These are phyloP conservation scores for Trichosanthes truncata DNA, from an alignment of 306 rosid genomes.

Conservation along the genomic window DNA sequence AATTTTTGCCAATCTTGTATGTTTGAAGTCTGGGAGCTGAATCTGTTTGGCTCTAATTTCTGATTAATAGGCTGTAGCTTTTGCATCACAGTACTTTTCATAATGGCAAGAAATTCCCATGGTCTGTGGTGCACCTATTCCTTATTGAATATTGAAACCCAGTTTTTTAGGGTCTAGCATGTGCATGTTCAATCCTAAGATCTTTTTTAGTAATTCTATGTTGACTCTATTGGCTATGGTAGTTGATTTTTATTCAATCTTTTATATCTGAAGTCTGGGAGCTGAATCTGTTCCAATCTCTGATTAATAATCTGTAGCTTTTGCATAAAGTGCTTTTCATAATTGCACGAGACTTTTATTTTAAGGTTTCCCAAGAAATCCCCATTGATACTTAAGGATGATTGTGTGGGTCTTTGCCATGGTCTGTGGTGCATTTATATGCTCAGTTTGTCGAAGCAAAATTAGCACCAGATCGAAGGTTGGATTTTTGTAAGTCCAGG, in stretches of 20 bases:
- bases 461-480: constrained; percentile 39
- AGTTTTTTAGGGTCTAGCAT: not conserved
- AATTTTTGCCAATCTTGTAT: not conserved
- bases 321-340: constrained; percentile 15
- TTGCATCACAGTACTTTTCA: constrained; percentile 8
- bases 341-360: constrained; percentile 47
- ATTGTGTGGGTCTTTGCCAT: constrained; percentile 59
- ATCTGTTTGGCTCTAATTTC: not conserved
- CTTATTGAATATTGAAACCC: not conserved
- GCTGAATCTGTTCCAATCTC: not conserved
- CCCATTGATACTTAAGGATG: constrained; percentile 70
- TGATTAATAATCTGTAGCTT: not conserved
- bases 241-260: not conserved
- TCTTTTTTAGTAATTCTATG: not conserved
- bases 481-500: constrained; percentile 40
- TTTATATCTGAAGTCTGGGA: not conserved
- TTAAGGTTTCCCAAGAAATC: constrained; percentile 62
- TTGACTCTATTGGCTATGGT: not conserved
- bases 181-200: not conserved
- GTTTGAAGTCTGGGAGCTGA: not conserved
- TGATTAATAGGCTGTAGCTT: not conserved
- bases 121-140: not conserved
- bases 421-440: constrained; percentile 88
- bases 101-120: not conserved
- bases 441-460: constrained; percentile 81